phyloP scores from a whole-genome alignment of 2,329 filamentous ascomycete genomes.

The Talaromyces piceae region DNA sequence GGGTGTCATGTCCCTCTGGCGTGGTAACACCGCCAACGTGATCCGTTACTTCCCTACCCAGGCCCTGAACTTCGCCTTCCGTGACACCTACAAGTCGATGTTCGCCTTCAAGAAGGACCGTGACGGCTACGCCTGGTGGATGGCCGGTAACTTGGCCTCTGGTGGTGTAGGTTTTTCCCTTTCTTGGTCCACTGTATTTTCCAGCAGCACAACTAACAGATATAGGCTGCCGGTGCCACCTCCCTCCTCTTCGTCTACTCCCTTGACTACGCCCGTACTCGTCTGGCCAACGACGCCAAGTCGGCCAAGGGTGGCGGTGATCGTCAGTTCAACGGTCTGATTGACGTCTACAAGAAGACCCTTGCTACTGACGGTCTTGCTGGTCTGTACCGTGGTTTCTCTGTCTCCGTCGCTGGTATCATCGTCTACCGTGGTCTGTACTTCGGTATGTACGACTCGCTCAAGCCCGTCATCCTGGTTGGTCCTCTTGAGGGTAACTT shows the following conservation, averaged over 20 bases:
- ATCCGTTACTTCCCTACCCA: conserved; percentile 99
- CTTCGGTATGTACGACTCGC: conserved; percentile 99
- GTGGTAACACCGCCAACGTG: conserved; percentile 99
- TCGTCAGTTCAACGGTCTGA: conserved; percentile 99
- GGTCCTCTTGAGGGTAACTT: conserved; percentile 95
- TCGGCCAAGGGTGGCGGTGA: conserved; percentile 89
- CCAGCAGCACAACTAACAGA: conserved; percentile 2
- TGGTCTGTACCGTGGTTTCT: conserved; percentile 99
- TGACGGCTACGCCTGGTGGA: conserved; percentile 98
- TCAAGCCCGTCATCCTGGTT: conserved; percentile 96
- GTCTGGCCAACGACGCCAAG: conserved; percentile 99
- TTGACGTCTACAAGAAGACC: conserved; percentile 99
- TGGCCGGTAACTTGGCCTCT: conserved; percentile 98
- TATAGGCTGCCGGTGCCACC: conserved; percentile 90
- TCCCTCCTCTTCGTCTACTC: conserved; percentile 99
- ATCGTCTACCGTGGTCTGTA: conserved; percentile 99
- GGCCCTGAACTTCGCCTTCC: conserved; percentile 99
- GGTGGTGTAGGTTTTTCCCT: conserved; percentile 76
- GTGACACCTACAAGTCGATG: conserved; percentile 99
- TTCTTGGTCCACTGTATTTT: too few relatives aligned
- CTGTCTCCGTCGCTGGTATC: conserved; percentile 98
- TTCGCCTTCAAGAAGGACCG: conserved; percentile 99
- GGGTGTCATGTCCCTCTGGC: conserved; percentile 93
- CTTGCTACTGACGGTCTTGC: conserved; percentile 96
- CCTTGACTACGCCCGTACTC: conserved; percentile 99